Evolutionary conservation across 2,329 filamentous ascomycete genomes (phyloP), one percentile per base, ranked within the genome.

Genomic region (Lithohypha guttulata): DNA sequence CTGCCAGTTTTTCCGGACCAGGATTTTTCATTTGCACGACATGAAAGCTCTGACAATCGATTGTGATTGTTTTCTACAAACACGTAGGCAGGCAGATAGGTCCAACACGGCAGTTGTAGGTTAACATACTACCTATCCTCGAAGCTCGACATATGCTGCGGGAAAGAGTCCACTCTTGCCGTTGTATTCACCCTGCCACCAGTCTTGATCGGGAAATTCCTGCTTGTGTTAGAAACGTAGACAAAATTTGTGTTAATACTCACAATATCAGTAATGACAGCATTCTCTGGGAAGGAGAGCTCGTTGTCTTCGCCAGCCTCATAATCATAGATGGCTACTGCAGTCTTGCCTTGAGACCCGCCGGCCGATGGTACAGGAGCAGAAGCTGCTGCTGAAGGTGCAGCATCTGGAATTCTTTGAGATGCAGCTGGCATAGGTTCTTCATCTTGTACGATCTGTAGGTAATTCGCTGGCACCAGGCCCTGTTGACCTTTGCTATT

Each of bases 191-290:
- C 91, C 91, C 53, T 89, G 82, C 91, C 91, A 98, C 91, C 91
- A 98, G 58, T 98, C 91, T 50, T 96, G 89, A 54, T 96, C 91
- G 2, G 91, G 91, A 62, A 96, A 96, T 66, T 95, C 84, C 79
- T 82, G 51, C 14, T 28, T 20, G 32, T 29, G 9, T 41, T 17
- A 29, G 29, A 56, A 52, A 64, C 59, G 32, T 43, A 18, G 21
- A 14, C 3, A 14, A 40, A n/a, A n/a, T n/a, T n/a, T n/a, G n/a
- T n/a, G n/a, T n/a, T n/a, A 33, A 26, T 14, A 70, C 78, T 69
- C 70, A 82, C 79, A 48, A 98, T 67, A 55, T 81, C 73, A 19
- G 74, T 81, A 52, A 98, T 81, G 47, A 69, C 85, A 26, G 83
- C 89, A 20, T 82, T 81, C 55, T 98, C 91, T 2, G 85, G 84